phyloP scores from a whole-genome alignment of 306 rosid genomes.

The Dryas drummondii region DNA sequence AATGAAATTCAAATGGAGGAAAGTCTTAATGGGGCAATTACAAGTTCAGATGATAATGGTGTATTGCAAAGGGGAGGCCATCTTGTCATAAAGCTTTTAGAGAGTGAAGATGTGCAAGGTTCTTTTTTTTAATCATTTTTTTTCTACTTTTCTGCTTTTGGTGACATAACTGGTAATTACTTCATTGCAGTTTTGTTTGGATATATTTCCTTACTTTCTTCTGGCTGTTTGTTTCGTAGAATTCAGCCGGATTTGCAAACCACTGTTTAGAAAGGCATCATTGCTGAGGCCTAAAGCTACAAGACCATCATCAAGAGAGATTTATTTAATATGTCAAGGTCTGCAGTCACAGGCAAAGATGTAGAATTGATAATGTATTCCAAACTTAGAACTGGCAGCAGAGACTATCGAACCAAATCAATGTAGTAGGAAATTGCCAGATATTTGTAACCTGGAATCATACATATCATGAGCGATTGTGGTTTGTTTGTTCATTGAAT shows the following conservation, averaged over 20 bases:
- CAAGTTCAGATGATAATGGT: slow-evolving; percentile 39
- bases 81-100: slow-evolving; percentile 79
- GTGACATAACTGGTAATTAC: neutral
- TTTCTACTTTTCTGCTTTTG: neutral
- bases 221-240: slow-evolving; percentile 45
- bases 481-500: neutral
- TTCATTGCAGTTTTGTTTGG: slow-evolving; percentile 16
- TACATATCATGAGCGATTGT: neutral
- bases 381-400: neutral
- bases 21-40: slow-evolving; percentile 18
- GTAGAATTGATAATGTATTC: slow-evolving; percentile 3
- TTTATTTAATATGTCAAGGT: slow-evolving; percentile 83
- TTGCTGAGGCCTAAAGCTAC: slow-evolving; percentile 98
- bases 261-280: slow-evolving; percentile 66
- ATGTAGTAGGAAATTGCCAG: neutral
- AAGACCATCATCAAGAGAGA: slow-evolving; percentile 86
- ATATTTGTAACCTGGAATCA: neutral
- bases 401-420: neutral
- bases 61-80: slow-evolving; percentile 66
- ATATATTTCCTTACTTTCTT: neutral
- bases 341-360: slow-evolving; percentile 41
- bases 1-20: slow-evolving; percentile 27
- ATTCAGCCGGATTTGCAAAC: slow-evolving; percentile 64
- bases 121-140: neutral
- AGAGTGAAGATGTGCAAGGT: slow-evolving; percentile 89